Percentiles rank a stretch among this genome's conserved stretches.
Conservation (phyloP, 495 filamentous ascomycete genomes). For the Annulohypoxylon stygium region DNA sequence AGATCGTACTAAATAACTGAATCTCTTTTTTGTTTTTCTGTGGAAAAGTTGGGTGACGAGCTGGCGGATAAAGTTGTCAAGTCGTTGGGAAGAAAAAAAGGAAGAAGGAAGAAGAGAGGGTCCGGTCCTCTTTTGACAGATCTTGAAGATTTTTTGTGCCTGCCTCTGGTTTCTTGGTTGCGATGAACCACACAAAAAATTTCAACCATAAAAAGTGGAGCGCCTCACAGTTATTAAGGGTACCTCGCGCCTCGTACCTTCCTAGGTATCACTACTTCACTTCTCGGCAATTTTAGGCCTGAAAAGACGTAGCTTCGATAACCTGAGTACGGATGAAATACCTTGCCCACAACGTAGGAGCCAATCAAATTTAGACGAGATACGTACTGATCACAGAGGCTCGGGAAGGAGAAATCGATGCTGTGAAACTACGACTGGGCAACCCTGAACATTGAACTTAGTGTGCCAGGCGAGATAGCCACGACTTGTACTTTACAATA, state of each 20-base stretch:
- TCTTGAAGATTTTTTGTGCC: constrained; percentile 54
- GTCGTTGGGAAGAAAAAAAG: constrained; percentile 48
- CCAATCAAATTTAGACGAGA: constrained; percentile 32
- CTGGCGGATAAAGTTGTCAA: constrained; percentile 54
- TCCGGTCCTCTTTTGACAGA: constrained; percentile 45
- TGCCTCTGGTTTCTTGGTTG: constrained; percentile 43
- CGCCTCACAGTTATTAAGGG: constrained; percentile 12
- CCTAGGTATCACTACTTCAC: constrained; percentile 26
- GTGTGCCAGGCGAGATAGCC: background rate
- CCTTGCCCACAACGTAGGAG: background rate
- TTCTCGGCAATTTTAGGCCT: constrained; percentile 19
- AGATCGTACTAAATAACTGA: constrained; percentile 52
- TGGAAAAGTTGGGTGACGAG: constrained; percentile 45
- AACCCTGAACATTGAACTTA: background rate
- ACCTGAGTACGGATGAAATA: constrained; percentile 26
- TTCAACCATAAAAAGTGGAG: constrained; percentile 42
- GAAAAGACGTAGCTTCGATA: background rate
- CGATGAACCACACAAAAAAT: constrained; percentile 51
- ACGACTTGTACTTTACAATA: background rate
- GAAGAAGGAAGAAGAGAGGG: constrained; percentile 38
- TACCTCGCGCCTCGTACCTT: constrained; percentile 22
- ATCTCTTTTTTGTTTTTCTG: constrained; percentile 51
- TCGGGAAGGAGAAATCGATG: constrained; percentile 35
- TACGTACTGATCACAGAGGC: constrained; percentile 18
- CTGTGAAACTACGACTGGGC: constrained; percentile 21